A percentile compares a stretch with the other conserved stretches of the same genome.
Evolutionary conservation across 2,329 filamentous ascomycete species (phyloP).

Genomic region (Talaromyces rugulosus): DNA sequence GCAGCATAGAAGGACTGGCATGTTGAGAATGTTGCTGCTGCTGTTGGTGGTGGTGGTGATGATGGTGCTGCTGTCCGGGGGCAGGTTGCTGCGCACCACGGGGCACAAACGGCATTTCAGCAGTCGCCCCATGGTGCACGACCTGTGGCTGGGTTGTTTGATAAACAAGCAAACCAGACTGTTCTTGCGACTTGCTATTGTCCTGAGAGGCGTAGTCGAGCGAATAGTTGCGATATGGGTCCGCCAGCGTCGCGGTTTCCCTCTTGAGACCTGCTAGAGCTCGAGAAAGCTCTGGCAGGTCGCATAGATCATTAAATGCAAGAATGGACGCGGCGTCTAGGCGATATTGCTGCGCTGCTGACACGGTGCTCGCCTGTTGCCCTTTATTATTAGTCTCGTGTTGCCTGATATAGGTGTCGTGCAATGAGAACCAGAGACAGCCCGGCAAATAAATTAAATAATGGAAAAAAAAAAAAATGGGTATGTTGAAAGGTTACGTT

Average conservation of each 20-base stretch:
- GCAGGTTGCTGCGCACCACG: constrained; percentile 28
- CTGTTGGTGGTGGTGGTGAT: constrained; percentile 21
- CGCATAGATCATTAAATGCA: constrained; percentile 17
- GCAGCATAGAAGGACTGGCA: constrained; percentile 35
- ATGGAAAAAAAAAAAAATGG: background rate
- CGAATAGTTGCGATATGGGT: constrained; percentile 73
- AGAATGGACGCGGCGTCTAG: background rate
- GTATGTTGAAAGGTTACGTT: background rate
- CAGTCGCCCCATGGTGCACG: constrained; percentile 30
- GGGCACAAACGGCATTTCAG: constrained; percentile 29
- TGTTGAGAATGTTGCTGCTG: constrained; percentile 33
- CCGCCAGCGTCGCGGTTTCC: constrained; percentile 67
- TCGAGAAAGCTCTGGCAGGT: constrained; percentile 62
- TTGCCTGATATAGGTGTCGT: background rate
- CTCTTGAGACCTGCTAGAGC: constrained; percentile 73
- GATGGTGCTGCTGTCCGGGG: constrained; percentile 38
- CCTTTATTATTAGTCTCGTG: background rate
- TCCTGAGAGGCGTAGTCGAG: constrained; percentile 68
- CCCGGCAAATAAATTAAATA: background rate
- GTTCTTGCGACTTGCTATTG: constrained; percentile 61
- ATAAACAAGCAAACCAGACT: constrained; percentile 62
- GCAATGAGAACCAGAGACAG: background rate
- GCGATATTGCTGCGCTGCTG: background rate
- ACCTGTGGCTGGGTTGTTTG: constrained; percentile 44
- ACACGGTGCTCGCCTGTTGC: background rate